Base-by-base conservation (phyloP, 2,329 filamentous ascomycete species). In the Triangularia verruculosa region DNA sequence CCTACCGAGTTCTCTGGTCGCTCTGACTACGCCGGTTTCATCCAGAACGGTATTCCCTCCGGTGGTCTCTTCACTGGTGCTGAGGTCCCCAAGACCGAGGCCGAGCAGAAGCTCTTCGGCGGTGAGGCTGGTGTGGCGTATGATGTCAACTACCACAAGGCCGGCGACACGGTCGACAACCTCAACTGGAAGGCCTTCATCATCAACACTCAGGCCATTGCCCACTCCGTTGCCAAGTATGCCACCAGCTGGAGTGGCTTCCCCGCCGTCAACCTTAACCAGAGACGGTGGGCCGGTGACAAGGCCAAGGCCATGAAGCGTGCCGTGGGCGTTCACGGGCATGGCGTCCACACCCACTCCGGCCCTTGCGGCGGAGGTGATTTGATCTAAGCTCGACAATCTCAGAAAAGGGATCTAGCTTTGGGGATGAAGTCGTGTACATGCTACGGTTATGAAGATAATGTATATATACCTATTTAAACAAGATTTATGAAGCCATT, bases 1-100 rank as follows among this genome's bases (percentile, higher is more conserved):
- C 83, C 84, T 27, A 86, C 86, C 24, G 82, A 83, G 54, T 91
- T 91, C 71, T 83, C 84, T 72, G 69, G 69, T 24, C 69, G 69
- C 25, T 69, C 67, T 58, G 89, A 91, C 72, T 90, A 91, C 70
- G 86, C 83, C 43, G 85, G 83, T 2, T 90, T 91, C 77, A 84
- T 89, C 66, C 81, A 84, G 70, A 83, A 83, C 67, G 86, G 86
- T 9, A 88, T 90, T 64, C 86, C 89, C 1, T 83, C 84, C 0
- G 89, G 89, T 25, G 89, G 89, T 12, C 80, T 91, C 63, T 89
- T 88, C 70, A 90, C 88, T 8, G 75, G 78, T 61, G 73, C 73
- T 12, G 85, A 86, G 74, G 83, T 80, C 71, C 70, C 75, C 67
- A 85, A 83, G 74, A 80, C 76, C 0, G 77, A 78, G 28, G 81